These are phyloP conservation scores for Aspergillus baeticus DNA, from an alignment of 495 filamentous ascomycete genomes.

Conservation along the genomic window DNA sequence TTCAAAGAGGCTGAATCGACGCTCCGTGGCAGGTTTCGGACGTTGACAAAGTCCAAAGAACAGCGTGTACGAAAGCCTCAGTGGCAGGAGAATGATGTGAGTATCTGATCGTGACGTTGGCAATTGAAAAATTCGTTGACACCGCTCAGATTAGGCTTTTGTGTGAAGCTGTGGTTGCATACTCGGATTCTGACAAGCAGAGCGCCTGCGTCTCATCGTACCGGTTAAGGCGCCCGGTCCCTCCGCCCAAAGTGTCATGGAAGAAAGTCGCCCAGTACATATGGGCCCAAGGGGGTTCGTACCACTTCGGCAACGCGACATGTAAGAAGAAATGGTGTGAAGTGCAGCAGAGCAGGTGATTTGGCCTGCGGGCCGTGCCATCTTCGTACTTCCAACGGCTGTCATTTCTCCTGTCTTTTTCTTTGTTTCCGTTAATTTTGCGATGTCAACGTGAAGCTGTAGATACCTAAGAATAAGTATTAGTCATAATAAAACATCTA, in stretches of 20 bases:
- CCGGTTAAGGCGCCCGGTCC: neutral
- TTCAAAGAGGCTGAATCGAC: conserved; percentile 85
- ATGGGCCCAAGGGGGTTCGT: conserved; percentile 66
- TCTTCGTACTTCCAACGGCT: neutral
- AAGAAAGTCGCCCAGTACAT: conserved; percentile 79
- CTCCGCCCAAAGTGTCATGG: conserved; percentile 67
- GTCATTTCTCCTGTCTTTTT: neutral
- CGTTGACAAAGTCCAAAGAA: conserved; percentile 72
- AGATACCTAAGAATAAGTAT: neutral
- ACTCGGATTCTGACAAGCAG: conserved; percentile 20
- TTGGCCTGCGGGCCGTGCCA: neutral
- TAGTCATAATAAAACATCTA: conserved; percentile 2
- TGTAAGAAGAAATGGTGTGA: conserved; percentile 78
- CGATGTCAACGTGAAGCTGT: neutral
- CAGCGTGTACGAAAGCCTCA: conserved; percentile 74
- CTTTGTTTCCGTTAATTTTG: neutral
- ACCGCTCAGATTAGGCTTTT: conserved; percentile 33
- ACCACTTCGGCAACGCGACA: conserved; percentile 82
- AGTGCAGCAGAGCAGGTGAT: conserved; percentile 19
- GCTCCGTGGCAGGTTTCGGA: conserved; percentile 75
- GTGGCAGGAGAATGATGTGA: conserved; percentile 76
- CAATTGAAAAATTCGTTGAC: conserved; percentile 13
- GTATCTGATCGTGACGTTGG: conserved; percentile 30
- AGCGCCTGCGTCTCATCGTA: conserved; percentile 7
- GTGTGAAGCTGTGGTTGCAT: conserved; percentile 37